phyloP scores from a whole-genome alignment of 345 rosid genomes.

The Aethionema arabicum region DNA sequence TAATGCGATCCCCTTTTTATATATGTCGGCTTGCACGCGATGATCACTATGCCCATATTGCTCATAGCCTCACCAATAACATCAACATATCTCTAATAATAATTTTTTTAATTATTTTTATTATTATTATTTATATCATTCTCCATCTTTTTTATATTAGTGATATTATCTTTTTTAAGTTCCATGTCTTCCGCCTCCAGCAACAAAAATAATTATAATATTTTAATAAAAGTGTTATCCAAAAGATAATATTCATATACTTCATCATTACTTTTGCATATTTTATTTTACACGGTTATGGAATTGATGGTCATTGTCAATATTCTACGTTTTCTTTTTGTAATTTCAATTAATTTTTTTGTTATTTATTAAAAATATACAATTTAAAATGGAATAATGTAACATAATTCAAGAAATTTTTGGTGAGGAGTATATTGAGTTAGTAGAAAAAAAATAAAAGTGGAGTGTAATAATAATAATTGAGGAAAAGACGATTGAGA shows the following conservation, averaged over 20 bases:
- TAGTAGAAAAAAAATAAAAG: constrained; percentile 25
- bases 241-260: constrained; percentile 11
- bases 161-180: too few species aligned
- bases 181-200: too few species aligned
- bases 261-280: constrained; percentile 11
- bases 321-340: constrained; percentile 13
- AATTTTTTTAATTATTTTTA: too few species aligned
- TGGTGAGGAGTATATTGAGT: neutral
- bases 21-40: constrained; percentile 38
- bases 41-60: constrained; percentile 25
- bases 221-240: neutral
- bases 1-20: constrained; percentile 9
- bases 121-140: too few species aligned
- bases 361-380: neutral
- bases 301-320: neutral
- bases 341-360: neutral
- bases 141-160: too few species aligned
- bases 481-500: constrained; percentile 2
- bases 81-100: constrained; percentile 24
- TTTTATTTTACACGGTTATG: constrained; percentile 1
- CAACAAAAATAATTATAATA: too few species aligned
- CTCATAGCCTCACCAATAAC: constrained; percentile 17
- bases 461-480: constrained; percentile 25
- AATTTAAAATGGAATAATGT: constrained; percentile 18
- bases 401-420: neutral